Evolutionary conservation across 106 monocot genomes (phyloP).

Genomic region (Dioscorea zingiberensis): DNA sequence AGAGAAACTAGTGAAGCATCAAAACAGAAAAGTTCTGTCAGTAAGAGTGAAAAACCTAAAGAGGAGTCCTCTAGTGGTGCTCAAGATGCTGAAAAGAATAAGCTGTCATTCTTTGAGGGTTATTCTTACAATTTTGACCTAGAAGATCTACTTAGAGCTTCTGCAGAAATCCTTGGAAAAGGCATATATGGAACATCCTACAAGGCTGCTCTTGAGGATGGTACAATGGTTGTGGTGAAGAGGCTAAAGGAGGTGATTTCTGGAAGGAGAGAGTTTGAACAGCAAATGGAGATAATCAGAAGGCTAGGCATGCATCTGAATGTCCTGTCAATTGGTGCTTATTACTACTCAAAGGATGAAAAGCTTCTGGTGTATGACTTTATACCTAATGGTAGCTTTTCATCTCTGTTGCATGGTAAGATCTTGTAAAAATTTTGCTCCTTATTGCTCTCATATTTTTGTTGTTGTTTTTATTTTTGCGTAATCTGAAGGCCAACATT

Average conservation of each 20-base stretch:
- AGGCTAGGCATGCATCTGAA: constrained; percentile 68
- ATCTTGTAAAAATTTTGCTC: neutral
- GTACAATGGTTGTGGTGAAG: constrained; percentile 87
- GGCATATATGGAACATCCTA: constrained; percentile 95
- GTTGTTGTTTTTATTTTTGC: neutral
- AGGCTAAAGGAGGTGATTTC: constrained; percentile 85
- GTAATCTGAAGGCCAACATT: neutral
- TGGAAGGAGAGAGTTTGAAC: constrained; percentile 90
- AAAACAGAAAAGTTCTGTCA: constrained; percentile 46
- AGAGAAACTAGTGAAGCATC: constrained; percentile 9
- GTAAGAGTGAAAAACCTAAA: constrained; percentile 55
- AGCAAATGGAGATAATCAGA: constrained; percentile 91
- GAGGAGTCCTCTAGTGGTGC: constrained; percentile 77
- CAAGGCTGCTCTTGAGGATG: constrained; percentile 93
- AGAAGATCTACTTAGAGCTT: constrained; percentile 91
- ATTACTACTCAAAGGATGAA: constrained; percentile 98
- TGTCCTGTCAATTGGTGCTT: constrained; percentile 74
- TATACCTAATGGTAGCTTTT: constrained; percentile 56
- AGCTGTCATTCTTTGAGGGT: constrained; percentile 85
- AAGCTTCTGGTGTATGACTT: constrained; percentile 93
- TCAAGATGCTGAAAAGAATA: constrained; percentile 88
- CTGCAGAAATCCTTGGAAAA: constrained; percentile 96
- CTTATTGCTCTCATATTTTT: neutral
- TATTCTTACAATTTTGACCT: constrained; percentile 84
- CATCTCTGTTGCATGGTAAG: constrained; percentile 74